Evolutionary conservation across 768 basidiomycete species (phyloP), one percentile per base, ranked within the genome.

Genomic region (Hebeloma cylindrosporum): DNA sequence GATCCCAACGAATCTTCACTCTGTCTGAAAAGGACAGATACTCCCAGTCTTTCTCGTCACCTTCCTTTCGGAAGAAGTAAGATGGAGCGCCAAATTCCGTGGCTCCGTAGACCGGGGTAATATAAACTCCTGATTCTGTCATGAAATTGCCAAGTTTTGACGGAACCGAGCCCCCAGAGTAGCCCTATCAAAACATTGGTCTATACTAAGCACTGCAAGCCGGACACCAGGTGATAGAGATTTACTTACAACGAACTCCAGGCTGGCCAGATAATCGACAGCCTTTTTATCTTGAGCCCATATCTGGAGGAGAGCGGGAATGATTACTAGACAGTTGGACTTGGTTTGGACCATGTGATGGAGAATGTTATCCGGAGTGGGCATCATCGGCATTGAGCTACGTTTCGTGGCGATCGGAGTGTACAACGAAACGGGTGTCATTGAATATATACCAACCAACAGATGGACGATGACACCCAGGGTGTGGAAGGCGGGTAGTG

Each of bases 401-500:
- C 70, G 60, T 31, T 62, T 69, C 1, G 69, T 32, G 3, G 51
- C 58, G 0, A 63, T 52, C 3, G 54, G 51, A 2, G 54, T 51
- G 27, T 52, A 56, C 6, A 56, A n/a, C 0, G 41, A 45, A 10
- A 54, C 27, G 6, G 48, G 48, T 11, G 37, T 32, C 48, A 50
- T 42, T 14, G 45, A 22, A 30, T 50, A 54, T 4, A 73, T 17
- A 1, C 67, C 58, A 13, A 45, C 25, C 1, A 70, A 42, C 1
- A 73, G 30, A 29, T 73, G 70, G 2, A 55, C 39, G 7, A 38
- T 34, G 8, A 67, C 30, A 1, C 73, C 72, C 2, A 66, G 50
- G 0, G 58, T 59, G 46, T 75, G 71, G 55, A 75, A 75, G 3
- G 70, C 25, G 2, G 74, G 73, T 4, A 74, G 48, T 8, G 56